Evolutionary conservation across 163 green algal genomes (phyloP).

Genomic region (Trebouxiophyceae sp.): DNA sequence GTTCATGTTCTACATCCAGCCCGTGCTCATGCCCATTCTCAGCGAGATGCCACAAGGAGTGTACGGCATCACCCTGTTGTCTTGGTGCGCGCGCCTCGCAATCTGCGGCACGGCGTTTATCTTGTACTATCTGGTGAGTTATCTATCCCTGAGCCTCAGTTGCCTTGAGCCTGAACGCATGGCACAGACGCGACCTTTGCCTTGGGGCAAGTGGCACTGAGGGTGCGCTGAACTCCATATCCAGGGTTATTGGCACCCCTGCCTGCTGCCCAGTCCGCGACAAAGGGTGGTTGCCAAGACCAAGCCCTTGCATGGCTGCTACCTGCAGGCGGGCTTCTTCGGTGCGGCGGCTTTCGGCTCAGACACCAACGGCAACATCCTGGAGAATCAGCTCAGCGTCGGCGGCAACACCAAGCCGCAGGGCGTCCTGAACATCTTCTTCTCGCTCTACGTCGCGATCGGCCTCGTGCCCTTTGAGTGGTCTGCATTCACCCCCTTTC

Average conservation of each 20-base stretch:
- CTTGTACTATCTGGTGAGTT: no score
- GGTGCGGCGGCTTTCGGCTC: not conserved
- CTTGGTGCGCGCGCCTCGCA: no score
- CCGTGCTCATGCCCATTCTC: not conserved
- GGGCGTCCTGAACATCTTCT: not conserved
- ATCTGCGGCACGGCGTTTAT: no score
- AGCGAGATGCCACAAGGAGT: not conserved
- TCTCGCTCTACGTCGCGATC: not conserved
- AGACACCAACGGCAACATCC: not conserved
- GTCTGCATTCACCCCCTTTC: no score
- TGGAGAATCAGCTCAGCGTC: not conserved
- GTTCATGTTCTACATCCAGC: slow-evolving; percentile 1
- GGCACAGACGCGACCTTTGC: no score
- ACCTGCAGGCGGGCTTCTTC: not conserved
- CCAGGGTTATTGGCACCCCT: no score
- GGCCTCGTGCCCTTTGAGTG: not conserved
- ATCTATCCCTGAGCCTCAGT: no score
- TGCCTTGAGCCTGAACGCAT: no score
- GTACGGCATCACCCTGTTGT: no score
- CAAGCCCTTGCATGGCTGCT: not conserved
- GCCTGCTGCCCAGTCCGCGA: no score
- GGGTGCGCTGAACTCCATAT: no score
- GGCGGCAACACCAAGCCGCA: not conserved
- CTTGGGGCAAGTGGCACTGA: no score
- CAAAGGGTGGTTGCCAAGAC: not conserved